Evolutionary conservation across 768 basidiomycete species (phyloP).

Genomic region (Russula compacta): DNA sequence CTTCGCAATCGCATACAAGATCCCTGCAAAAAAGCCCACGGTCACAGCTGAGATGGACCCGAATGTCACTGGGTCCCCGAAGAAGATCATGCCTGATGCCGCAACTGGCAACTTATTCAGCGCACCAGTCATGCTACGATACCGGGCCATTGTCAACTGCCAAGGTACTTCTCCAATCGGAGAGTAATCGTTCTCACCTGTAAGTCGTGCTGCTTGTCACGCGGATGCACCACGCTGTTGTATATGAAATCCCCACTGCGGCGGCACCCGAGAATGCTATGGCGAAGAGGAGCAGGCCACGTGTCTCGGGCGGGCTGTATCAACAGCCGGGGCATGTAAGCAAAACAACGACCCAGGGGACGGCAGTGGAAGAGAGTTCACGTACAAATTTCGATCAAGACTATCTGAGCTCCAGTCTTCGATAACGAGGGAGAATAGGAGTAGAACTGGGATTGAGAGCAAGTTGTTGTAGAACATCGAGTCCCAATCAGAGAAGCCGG

Average conservation of each 20-base stretch:
- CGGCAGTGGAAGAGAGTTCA: slow-evolving; percentile 2
- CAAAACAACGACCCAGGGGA: background rate
- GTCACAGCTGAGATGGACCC: slow-evolving; percentile 84
- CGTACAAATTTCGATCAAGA: slow-evolving; percentile 82
- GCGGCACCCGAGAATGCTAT: slow-evolving; percentile 97
- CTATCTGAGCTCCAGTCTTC: slow-evolving; percentile 87
- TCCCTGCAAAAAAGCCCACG: slow-evolving; percentile 84
- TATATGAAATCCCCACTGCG: slow-evolving; percentile 95
- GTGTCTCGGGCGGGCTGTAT: slow-evolving; percentile 70
- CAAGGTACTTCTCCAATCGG: background rate
- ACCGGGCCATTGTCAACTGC: background rate
- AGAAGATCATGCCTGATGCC: slow-evolving; percentile 97
- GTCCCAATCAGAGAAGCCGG: slow-evolving; percentile 97
- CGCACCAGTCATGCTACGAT: slow-evolving; percentile 84
- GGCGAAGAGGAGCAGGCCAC: slow-evolving; percentile 69
- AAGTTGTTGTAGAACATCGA: slow-evolving; percentile 99
- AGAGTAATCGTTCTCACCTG: slow-evolving; percentile 44
- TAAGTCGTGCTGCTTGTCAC: slow-evolving; percentile 98
- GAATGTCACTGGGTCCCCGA: slow-evolving; percentile 80
- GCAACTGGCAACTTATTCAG: slow-evolving; percentile 97
- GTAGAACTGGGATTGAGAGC: slow-evolving; percentile 85
- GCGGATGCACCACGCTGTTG: slow-evolving; percentile 97
- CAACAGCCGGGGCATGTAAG: background rate
- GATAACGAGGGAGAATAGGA: slow-evolving; percentile 67
- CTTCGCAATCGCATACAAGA: slow-evolving; percentile 91